Percentiles rank a stretch among this genome's conserved stretches.
These are phyloP conservation scores for Leccinum barrowsii DNA, from an alignment of 768 basidiomycete species.

Conservation along the genomic window DNA sequence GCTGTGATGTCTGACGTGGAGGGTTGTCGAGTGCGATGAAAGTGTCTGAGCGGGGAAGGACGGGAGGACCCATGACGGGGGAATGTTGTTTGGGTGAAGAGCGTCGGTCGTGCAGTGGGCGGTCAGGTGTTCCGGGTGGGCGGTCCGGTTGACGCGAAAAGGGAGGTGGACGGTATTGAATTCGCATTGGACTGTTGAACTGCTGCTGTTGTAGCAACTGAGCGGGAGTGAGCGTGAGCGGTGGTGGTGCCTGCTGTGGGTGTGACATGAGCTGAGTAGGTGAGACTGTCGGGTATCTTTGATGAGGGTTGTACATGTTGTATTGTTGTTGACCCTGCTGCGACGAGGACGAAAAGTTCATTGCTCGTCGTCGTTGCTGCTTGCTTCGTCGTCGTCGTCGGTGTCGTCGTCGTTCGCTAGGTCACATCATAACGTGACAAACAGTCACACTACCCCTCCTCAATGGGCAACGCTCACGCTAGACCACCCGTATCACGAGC, in stretches of 20 bases:
- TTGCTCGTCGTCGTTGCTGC: neutral
- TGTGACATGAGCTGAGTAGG: slow-evolving; percentile 27
- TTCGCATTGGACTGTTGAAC: slow-evolving; percentile 3
- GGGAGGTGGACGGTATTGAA: slow-evolving; percentile 16
- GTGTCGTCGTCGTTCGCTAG: neutral
- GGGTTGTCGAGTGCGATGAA: slow-evolving; percentile 22
- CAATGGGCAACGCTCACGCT: slow-evolving; percentile 79
- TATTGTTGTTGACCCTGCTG: slow-evolving; percentile 20
- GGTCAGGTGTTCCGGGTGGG: slow-evolving; percentile 7
- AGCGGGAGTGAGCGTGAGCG: slow-evolving; percentile 34
- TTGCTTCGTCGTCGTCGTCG: neutral
- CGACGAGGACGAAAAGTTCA: slow-evolving; percentile 25
- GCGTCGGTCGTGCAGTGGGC: slow-evolving; percentile 15
- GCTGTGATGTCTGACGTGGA: slow-evolving; percentile 24
- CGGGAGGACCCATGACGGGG: no score
- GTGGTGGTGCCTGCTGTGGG: slow-evolving; percentile 4
- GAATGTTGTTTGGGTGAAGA: slow-evolving; percentile 29
- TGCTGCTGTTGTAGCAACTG: slow-evolving; percentile 37
- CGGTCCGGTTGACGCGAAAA: slow-evolving; percentile 26
- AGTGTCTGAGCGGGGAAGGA: slow-evolving; percentile 3
- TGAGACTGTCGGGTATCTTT: slow-evolving; percentile 11
- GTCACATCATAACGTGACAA: slow-evolving; percentile 27
- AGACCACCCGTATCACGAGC: slow-evolving; percentile 49
- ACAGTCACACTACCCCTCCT: slow-evolving; percentile 20
- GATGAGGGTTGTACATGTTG: slow-evolving; percentile 9